Percentiles rank a stretch among this genome's conserved stretches.
These are phyloP conservation scores for Pisolithus albus DNA, from an alignment of 768 basidiomycete species.

Conservation along the genomic window DNA sequence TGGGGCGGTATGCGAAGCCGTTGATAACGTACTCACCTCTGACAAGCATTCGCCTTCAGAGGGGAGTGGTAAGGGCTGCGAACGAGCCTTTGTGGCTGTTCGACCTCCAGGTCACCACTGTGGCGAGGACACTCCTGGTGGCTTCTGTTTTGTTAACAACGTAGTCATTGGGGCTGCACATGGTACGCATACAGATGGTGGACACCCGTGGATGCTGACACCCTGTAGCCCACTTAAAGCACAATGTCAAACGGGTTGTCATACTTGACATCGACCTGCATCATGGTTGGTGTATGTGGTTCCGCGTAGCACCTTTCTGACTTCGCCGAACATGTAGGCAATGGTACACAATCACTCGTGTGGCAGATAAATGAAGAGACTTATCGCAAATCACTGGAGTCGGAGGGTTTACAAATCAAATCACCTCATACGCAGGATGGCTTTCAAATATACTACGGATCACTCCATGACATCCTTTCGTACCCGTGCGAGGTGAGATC, in stretches of 20 bases:
- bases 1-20: conserved; percentile 82
- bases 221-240: conserved; percentile 67
- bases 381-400: conserved; percentile 59
- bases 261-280: conserved; percentile 76
- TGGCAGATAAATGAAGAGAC: conserved; percentile 92
- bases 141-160: conserved; percentile 96
- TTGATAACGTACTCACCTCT: conserved; percentile 53
- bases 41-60: conserved; percentile 8
- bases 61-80: conserved; percentile 12
- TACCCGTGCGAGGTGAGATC: conserved; percentile 79
- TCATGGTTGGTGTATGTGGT: conserved; percentile 14
- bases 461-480: conserved; percentile 88
- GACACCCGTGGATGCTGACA: not conserved
- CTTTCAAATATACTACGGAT: conserved; percentile 77
- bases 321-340: conserved; percentile 44
- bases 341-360: conserved; percentile 87
- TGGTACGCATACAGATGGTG: conserved; percentile 40
- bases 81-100: conserved; percentile 72
- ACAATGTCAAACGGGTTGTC: conserved; percentile 70
- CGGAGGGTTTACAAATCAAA: conserved; percentile 26
- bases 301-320: not conserved
- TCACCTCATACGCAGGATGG: conserved; percentile 31
- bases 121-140: conserved; percentile 81
- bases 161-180: conserved; percentile 87
- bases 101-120: conserved; percentile 95